Base-by-base conservation (phyloP, 176 grass and related monocot genomes). In the Ampelocalamus luodianensis region DNA sequence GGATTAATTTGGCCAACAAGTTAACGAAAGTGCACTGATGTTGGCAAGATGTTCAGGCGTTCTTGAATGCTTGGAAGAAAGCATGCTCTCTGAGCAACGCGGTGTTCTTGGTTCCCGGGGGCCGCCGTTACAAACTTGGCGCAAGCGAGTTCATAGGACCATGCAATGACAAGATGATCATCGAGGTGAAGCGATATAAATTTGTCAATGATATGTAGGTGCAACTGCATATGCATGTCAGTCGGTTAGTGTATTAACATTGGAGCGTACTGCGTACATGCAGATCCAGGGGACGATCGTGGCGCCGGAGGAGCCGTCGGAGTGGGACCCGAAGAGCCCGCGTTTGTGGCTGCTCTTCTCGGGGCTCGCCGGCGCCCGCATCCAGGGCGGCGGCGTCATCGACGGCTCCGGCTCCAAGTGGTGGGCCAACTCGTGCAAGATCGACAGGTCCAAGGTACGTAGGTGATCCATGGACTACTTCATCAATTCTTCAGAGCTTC, bases 341-440 rank as follows among this genome's bases (percentile, higher is more conserved):
- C 88, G 90, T 0, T 69, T 79, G 26, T 98, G 96, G 93, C 89
- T 98, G 3, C 84, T 87, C 58, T 98, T 98, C 89, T 85, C 62
- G 1, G 84, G 84, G 4, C 96, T 98, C 80, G 74, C 67, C 15
- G 93, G 89, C 65, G 86, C 89, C 5, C 90, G 88, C 77, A 78
- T 98, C 71, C 88, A 95, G 73, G 96, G 96, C 44, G 93, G 90
- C 37, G 96, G 96, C 26, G 26, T 92, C 76, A 95, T 98, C 85
- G 93, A 98, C 83, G 96, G 96, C 82, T 94, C 93, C 80, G 96
- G 96, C 22, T 87, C 87, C 20, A 95, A 95, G 69, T 98, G 96
- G 96, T 98, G 96, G 96, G 96, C 93, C 70, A 86, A 85, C 32
- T 98, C 96, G 62, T 98, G 96, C 96, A 98, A 98, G 86, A 88